Conservation (phyloP, 139 green algal genomes). For the Diplosphaera chodatii region DNA sequence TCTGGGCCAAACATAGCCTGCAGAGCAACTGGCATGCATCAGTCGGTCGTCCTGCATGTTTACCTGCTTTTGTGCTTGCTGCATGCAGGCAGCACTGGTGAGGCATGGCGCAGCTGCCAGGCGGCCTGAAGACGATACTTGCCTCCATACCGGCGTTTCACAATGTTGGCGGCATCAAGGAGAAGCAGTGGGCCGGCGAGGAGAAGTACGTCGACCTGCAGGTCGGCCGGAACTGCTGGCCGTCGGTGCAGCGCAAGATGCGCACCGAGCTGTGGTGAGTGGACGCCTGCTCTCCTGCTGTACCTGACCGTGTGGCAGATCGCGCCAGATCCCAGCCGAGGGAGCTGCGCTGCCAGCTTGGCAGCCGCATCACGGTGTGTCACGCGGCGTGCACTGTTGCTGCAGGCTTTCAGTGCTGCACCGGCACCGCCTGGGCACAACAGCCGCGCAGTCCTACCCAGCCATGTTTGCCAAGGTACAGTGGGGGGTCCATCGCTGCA, state of each 20-base stretch:
- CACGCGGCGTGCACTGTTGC: not conserved
- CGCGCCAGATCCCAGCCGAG: too few species aligned
- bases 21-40: too few species aligned
- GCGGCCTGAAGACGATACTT: constrained; percentile 7
- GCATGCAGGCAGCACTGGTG: not conserved
- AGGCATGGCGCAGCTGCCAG: not conserved
- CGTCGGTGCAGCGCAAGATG: constrained; percentile 25
- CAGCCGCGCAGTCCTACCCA: constrained; percentile 16
- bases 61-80: too few species aligned
- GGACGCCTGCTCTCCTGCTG: too few species aligned
- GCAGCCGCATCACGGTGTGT: too few species aligned
- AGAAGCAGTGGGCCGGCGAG: constrained; percentile 28
- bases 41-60: too few species aligned
- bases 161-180: not conserved
- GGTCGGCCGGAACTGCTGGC: constrained; percentile 20
- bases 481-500: too few species aligned
- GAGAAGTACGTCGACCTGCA: constrained; percentile 34
- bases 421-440: constrained; percentile 17
- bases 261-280: constrained; percentile 41
- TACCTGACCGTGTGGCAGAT: too few species aligned
- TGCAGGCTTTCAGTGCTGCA: constrained; percentile 25
- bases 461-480: constrained; percentile 8
- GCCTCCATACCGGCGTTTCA: constrained; percentile 4
- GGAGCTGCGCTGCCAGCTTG: too few species aligned
- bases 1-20: too few species aligned